Base-by-base conservation (phyloP, 1,284 basidiomycete species). In the Cryptococcus neoformans region DNA sequence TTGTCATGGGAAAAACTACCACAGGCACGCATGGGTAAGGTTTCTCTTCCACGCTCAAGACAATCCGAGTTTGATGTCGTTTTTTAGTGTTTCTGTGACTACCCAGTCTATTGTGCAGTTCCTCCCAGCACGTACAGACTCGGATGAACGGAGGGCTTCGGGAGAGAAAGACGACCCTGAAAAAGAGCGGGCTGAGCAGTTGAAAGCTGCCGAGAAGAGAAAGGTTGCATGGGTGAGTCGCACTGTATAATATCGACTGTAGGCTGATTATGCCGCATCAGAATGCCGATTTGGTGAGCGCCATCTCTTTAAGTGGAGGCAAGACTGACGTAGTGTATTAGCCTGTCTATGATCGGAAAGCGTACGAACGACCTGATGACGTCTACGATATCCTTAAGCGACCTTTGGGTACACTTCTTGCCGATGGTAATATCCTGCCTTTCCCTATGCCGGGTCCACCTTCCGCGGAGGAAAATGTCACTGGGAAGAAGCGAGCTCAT, bases 11-110 rank as follows among this genome's bases (percentile, higher is more conserved):
- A 5, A 34, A 37, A 10, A n/a, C 59, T 8, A 34, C 55, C 4
- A 64, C 63, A 0, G 60, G 56, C 0, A 34, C 58, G 45, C 63
- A 64, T 38, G 58, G 62, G 67, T 64, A 51, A 49, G 62, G 17
- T 16, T 12, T 2, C 11, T 52, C 21, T n/a, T 35, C 4, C 40
- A 39, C 2, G 6, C 11, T 21, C 3, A 28, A 28, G 28, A 4
- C 28, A 28, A 28, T 28, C 28, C 28, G 28, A 28, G 3, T 38
- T 41, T n/a, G n/a, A 38, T 2, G 1, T 36, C 9, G 5, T 17
- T 16, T 38, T 17, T 7, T 9, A 28, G 40, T 6, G 10, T 59
- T 5, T 47, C 58, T 2, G 34, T 59, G 8, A 55, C 61, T 4
- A 45, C 53, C 3, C 37, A 52, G 5, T 49, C 53, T 6, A 47